These are phyloP conservation scores for Isabelozyma pseudorhagii DNA, from an alignment of 805 yeast species.

Conservation along the genomic window DNA sequence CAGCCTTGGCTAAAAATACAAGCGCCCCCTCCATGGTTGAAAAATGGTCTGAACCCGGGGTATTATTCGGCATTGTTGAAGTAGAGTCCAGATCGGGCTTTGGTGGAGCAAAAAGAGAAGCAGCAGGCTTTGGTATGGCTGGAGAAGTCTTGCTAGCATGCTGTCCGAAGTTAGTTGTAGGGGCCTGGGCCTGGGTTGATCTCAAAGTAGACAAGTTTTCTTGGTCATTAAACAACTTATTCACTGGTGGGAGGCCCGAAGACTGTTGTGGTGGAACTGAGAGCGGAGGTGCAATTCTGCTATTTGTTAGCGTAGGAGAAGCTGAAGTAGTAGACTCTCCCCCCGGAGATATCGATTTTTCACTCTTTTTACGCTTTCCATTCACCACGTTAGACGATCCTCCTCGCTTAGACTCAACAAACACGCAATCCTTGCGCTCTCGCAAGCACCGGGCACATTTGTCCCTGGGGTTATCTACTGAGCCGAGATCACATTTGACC, in stretches of 20 bases:
- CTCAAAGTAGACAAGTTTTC: neutral
- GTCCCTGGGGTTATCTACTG: slow-evolving; percentile 62
- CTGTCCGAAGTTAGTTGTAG: neutral
- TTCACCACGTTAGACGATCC: slow-evolving; percentile 28
- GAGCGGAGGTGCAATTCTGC: neutral
- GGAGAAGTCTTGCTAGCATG: neutral
- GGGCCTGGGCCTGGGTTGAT: neutral
- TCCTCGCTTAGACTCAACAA: slow-evolving; percentile 42
- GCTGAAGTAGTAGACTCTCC: neutral
- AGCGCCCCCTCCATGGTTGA: slow-evolving; percentile 58
- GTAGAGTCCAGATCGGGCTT: neutral
- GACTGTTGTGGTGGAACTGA: neutral
- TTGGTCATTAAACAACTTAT: neutral
- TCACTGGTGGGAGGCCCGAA: neutral
- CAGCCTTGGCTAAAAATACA: slow-evolving; percentile 72
- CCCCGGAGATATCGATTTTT: neutral
- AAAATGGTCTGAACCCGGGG: slow-evolving; percentile 20
- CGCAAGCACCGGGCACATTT: slow-evolving; percentile 85
- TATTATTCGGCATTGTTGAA: neutral
- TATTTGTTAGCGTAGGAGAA: neutral
- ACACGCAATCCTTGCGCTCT: slow-evolving; percentile 78
- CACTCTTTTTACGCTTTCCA: slow-evolving; percentile 50
- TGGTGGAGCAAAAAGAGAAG: neutral
- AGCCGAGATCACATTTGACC: slow-evolving; percentile 83
- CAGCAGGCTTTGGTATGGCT: neutral